Evolutionary conservation across 1,284 basidiomycete species (phyloP).

Genomic region (Schizophyllum commune): DNA sequence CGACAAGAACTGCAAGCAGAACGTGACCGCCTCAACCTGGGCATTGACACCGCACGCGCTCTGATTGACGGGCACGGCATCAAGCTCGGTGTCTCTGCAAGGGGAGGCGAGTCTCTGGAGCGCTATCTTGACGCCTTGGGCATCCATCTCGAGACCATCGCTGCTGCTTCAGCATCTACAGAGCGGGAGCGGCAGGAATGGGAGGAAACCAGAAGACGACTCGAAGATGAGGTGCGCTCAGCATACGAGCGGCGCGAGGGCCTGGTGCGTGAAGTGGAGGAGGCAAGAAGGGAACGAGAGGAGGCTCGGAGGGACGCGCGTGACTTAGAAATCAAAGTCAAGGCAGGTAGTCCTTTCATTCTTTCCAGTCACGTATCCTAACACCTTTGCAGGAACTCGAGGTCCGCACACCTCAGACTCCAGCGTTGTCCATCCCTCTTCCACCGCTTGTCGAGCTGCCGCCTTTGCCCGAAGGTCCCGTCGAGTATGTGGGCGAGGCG

Average conservation of each 20-base stretch:
- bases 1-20: not conserved
- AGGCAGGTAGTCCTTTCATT: slow-evolving; percentile 24
- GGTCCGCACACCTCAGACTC: slow-evolving; percentile 6
- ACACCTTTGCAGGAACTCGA: slow-evolving; percentile 9
- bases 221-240: slow-evolving; percentile 41
- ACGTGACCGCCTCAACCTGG: slow-evolving; percentile 29
- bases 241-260: slow-evolving; percentile 29
- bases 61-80: slow-evolving; percentile 50
- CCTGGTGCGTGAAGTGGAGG: slow-evolving; percentile 47
- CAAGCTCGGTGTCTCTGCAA: slow-evolving; percentile 19
- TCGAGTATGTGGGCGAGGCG: slow-evolving; percentile 44
- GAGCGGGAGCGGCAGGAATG: slow-evolving; percentile 22
- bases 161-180: slow-evolving; percentile 18
- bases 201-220: slow-evolving; percentile 19
- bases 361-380: not conserved
- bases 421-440: slow-evolving; percentile 5
- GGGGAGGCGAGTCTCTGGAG: slow-evolving; percentile 28
- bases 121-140: slow-evolving; percentile 44
- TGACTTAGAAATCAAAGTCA: slow-evolving; percentile 34
- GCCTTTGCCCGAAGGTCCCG: slow-evolving; percentile 4
- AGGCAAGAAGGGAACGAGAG: slow-evolving; percentile 47
- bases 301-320: slow-evolving; percentile 38
- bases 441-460: slow-evolving; percentile 10
- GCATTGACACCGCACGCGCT: slow-evolving; percentile 34
- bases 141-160: slow-evolving; percentile 47